Base-by-base conservation (phyloP, 129 eudicot genomes). In the Artemisia annua region DNA sequence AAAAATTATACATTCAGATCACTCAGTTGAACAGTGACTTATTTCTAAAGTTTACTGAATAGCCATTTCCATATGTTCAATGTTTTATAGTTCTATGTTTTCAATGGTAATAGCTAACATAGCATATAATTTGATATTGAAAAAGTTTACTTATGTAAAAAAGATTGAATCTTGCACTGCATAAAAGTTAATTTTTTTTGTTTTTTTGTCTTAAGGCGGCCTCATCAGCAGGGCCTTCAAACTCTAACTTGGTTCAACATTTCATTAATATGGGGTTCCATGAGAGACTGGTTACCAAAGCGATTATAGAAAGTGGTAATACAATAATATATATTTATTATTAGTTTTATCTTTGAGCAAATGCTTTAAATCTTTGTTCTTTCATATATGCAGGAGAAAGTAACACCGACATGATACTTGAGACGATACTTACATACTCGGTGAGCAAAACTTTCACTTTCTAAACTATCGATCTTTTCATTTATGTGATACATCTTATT, bases 231-330 rank as follows among this genome's bases (percentile, higher is more conserved):
- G 85, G 85, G 65, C 74, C 84, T 69, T 81, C 96, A 39, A 66
- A 71, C 52, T 30, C 78, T 78, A 82, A 72, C 12, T 57, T 87
- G 80, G 78, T 87, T 68, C 57, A 83, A 12, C 78, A 84, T 61
- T 83, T 88, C 71, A 32, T 87, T 50, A 88, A 77, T 14, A 86
- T 86, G 89, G 92, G 96, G 11, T 94, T 94, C 75, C 30, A 88
- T 15, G 88, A 88, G 67, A 67, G 63, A 8, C 60, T 81, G 88
- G 90, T 94, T 66, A 39, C 35, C 9, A 83, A 81, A 78, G 96
- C 86, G 53, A 81, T 94, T 11, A 80, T 81, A 57, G 92, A 90
- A 81, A 86, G 74, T 73, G 98, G 98, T 94, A 84, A 66, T 72
- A 62, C 46, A 15, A 52, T 78, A 22, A 39, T 39, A 39, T 14